These are phyloP conservation scores for Vicia faba DNA, from an alignment of 306 rosid species.

Conservation along the genomic window DNA sequence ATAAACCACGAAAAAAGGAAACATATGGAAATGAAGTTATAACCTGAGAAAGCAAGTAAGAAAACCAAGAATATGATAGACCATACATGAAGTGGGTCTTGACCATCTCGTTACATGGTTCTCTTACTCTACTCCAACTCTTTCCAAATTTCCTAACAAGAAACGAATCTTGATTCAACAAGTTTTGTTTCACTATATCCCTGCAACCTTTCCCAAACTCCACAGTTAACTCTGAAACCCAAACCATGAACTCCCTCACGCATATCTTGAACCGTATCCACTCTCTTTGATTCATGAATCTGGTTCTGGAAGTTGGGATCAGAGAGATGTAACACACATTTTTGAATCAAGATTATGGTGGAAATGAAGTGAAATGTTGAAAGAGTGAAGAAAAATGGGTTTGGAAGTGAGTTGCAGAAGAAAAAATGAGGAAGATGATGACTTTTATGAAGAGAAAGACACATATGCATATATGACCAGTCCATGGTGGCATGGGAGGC, in stretches of 20 bases:
- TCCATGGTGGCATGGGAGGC: no score
- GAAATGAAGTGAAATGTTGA: constrained; percentile 33
- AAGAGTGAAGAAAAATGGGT: constrained; percentile 38
- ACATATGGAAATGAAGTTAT: constrained; percentile 23
- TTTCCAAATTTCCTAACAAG: constrained; percentile 54
- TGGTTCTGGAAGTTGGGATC: constrained; percentile 26
- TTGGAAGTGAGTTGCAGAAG: no score
- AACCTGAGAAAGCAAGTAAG: constrained; percentile 68
- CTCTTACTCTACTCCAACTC: constrained; percentile 46
- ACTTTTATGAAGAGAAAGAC: no score
- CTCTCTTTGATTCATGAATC: constrained; percentile 25
- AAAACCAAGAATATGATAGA: constrained; percentile 62
- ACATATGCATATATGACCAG: no score
- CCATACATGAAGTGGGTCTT: constrained; percentile 77
- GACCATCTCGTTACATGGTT: constrained; percentile 45
- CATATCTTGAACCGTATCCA: constrained; percentile 53
- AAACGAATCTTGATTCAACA: constrained; percentile 63
- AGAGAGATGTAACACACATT: constrained; percentile 22
- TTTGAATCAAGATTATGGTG: background rate
- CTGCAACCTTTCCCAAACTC: constrained; percentile 88
- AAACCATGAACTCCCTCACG: constrained; percentile 67
- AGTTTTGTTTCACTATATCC: constrained; percentile 78
- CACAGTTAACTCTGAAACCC: constrained; percentile 77
- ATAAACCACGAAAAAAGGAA: background rate
- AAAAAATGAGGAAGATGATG: no score